Evolutionary conservation across 495 filamentous ascomycete genomes (phyloP), one percentile per base, ranked within the genome.

Genomic region (Penicillium riverlandense): DNA sequence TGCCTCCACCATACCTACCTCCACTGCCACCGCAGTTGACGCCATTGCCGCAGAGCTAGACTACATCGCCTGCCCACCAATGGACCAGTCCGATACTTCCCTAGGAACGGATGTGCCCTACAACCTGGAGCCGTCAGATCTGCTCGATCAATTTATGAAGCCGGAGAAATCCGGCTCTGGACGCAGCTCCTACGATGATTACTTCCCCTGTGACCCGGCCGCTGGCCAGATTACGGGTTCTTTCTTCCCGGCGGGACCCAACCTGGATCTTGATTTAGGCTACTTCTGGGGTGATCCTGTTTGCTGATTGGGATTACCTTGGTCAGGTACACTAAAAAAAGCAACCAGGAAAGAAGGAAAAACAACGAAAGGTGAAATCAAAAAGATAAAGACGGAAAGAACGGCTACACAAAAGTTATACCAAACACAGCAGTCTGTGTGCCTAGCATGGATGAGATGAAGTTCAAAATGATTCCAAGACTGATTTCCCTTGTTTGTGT

Each of bases 221-320:
- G 67, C 63, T n/a, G 65, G 65, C 11, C 67, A 70, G 37, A 59
- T 70, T 1, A 69, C 63, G 1, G 65, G 63, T 8, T 69, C 67
- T 6, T 69, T 70, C 38, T 70, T 70, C 48, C 67, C 63, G 15
- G 35, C 46, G 3, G 55, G 47, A 13, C 37, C 52, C 4, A 63
- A 61, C 22, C n/a, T 70, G 37, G 61, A 67, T 34, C 39, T 68
- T 41, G 65, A 65, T 13, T 41, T 67, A 45, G 59, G 50, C 0
- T 65, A 63, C 48, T 52, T 60, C 41, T 66, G 58, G 61, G 54
- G 55, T 34, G 63, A 63, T 42, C 49, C 62, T 12, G 48, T 65
- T 4, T 64, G 52, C 35, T 64, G 32, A 62, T 12, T 5, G 36
- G 36, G 11, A 15, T 38, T 15, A 33, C n/a, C 3, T 34, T 28